phyloP scores from a whole-genome alignment of 208 protist species.

The Tritrichomonas musculus region DNA sequence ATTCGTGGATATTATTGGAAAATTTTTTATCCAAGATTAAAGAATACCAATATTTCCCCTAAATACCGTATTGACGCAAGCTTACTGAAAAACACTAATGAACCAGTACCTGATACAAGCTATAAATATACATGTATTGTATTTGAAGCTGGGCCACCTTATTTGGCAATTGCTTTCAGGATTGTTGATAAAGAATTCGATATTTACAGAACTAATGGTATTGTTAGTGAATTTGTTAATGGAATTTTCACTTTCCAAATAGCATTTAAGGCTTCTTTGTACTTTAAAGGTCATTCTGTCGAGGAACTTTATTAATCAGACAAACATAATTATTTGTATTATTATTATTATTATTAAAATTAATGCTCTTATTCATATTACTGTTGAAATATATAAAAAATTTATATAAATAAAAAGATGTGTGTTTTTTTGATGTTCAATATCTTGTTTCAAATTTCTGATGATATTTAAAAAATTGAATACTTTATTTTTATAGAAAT shows the following conservation, averaged over 20 bases:
- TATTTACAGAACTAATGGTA: background rate
- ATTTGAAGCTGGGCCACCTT: conserved; percentile 1
- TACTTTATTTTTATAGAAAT: no score
- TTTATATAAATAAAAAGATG: no score
- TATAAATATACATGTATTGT: conserved; percentile 21
- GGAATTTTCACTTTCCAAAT: conserved; percentile 31
- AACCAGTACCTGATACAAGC: background rate
- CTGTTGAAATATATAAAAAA: no score
- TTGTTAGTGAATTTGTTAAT: background rate
- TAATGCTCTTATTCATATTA: no score
- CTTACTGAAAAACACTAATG: background rate
- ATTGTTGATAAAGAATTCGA: conserved; percentile 30
- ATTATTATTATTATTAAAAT: background rate
- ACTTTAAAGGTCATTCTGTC: background rate
- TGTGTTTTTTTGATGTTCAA: no score
- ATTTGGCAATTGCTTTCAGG: background rate
- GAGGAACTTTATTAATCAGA: background rate
- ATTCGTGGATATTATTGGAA: background rate
- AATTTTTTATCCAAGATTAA: background rate
- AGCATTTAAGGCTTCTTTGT: background rate
- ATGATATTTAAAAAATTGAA: no score
- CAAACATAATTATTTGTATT: background rate
- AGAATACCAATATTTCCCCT: background rate
- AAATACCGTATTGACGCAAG: background rate
- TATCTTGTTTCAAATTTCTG: no score